phyloP scores from a whole-genome alignment of 805 yeast species.

The Wickerhamiella siamensis region DNA sequence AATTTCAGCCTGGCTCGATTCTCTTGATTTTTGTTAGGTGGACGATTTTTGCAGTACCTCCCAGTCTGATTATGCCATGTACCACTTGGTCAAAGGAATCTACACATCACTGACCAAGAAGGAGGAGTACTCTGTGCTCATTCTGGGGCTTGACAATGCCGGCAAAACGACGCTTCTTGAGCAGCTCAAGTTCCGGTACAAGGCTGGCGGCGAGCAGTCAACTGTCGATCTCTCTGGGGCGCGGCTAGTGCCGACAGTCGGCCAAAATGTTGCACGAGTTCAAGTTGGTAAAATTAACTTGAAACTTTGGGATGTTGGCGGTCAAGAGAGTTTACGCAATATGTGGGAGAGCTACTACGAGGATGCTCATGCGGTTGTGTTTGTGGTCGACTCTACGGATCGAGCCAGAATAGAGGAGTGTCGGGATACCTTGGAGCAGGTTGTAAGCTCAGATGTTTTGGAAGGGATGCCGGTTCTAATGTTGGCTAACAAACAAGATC shows the following conservation, averaged over 20 bases:
- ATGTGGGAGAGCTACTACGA: slow-evolving; percentile 82
- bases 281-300: slow-evolving; percentile 30
- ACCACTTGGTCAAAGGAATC: slow-evolving; percentile 50
- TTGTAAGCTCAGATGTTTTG: slow-evolving; percentile 44
- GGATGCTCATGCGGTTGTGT: slow-evolving; percentile 81
- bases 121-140: slow-evolving; percentile 63
- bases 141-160: slow-evolving; percentile 87
- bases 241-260: slow-evolving; percentile 81
- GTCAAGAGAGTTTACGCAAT: slow-evolving; percentile 69
- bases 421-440: slow-evolving; percentile 39
- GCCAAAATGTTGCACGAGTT: slow-evolving; percentile 55
- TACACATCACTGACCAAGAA: slow-evolving; percentile 43
- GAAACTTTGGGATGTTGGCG: slow-evolving; percentile 95
- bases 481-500: slow-evolving; percentile 92
- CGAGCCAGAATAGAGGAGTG: slow-evolving; percentile 72
- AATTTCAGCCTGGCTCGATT: no score
- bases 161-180: slow-evolving; percentile 82
- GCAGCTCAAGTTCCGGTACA: slow-evolving; percentile 42
- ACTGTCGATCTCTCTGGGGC: slow-evolving; percentile 12
- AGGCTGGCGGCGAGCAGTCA: slow-evolving; percentile 22
- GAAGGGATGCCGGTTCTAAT: slow-evolving; percentile 81
- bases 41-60: no score
- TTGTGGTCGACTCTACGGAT: slow-evolving; percentile 86
- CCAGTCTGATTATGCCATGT: no score
- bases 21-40: no score